phyloP scores from a whole-genome alignment of 2,329 filamentous ascomycete genomes.

The Pyrenophora teres region DNA sequence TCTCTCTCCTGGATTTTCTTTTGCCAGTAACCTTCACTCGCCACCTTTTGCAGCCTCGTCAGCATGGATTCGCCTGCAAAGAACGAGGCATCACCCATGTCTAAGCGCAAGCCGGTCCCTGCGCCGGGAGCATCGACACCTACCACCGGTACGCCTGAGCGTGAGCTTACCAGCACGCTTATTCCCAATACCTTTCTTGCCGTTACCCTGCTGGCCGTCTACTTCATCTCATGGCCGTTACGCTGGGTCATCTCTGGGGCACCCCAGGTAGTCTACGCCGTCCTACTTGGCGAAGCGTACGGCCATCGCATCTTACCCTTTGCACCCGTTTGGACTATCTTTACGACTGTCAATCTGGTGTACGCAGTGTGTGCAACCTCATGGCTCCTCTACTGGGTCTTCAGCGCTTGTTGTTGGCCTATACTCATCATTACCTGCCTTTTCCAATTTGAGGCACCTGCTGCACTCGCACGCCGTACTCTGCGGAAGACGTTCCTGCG shows the following conservation, averaged over 20 bases:
- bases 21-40: not conserved
- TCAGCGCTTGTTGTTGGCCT: constrained; percentile 50
- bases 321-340: constrained; percentile 54
- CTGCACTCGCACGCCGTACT: constrained; percentile 43
- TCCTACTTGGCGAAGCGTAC: constrained; percentile 45
- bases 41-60: not conserved
- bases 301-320: constrained; percentile 50
- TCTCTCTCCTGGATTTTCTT: not conserved
- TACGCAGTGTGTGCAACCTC: constrained; percentile 57
- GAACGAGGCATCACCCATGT: constrained; percentile 8
- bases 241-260: constrained; percentile 52
- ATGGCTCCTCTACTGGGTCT: constrained; percentile 57
- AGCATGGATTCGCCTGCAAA: constrained; percentile 15
- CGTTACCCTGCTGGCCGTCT: constrained; percentile 10
- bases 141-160: constrained; percentile 6
- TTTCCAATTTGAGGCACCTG: constrained; percentile 52
- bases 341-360: constrained; percentile 53
- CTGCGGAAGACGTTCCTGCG: constrained; percentile 47
- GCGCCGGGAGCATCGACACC: not conserved
- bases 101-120: constrained; percentile 22
- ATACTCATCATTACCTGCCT: constrained; percentile 51
- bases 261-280: constrained; percentile 44
- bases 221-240: constrained; percentile 25
- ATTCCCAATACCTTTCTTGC: constrained; percentile 21
- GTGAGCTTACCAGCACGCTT: constrained; percentile 17